phyloP scores from a whole-genome alignment of 2,329 filamentous ascomycete species.

The Diaporthe ilicicola region DNA sequence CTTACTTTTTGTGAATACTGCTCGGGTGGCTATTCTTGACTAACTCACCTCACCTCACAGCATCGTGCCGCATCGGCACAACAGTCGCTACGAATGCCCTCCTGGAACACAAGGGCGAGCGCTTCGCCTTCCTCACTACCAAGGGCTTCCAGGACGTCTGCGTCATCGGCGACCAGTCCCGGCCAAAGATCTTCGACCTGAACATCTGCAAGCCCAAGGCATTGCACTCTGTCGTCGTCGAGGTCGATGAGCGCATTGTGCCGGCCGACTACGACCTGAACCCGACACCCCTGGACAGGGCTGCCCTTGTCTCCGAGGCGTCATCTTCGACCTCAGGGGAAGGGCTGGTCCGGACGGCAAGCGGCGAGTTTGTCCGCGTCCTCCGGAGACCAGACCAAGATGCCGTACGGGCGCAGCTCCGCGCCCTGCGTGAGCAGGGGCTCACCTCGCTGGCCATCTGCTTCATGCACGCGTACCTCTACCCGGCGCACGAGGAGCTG shows the following conservation, averaged over 20 bases:
- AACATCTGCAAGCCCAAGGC: conserved; percentile 31
- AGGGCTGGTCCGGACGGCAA: conserved; percentile 27
- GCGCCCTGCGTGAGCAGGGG: conserved; percentile 44
- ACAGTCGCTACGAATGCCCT: conserved; percentile 33
- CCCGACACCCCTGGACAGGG: conserved; percentile 11
- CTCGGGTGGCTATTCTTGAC: too few species aligned
- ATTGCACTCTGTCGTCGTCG: conserved; percentile 32
- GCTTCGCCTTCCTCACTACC: conserved; percentile 33
- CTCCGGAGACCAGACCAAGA: conserved; percentile 22
- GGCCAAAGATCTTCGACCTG: conserved; percentile 43
- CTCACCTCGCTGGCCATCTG: conserved; percentile 63
- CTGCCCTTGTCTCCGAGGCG: neutral
- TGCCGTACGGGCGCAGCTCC: conserved; percentile 14
- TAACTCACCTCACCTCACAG: conserved; percentile 12
- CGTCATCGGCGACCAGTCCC: conserved; percentile 43
- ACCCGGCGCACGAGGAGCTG: conserved; percentile 62
- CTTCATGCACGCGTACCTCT: conserved; percentile 79
- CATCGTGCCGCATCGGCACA: conserved; percentile 29
- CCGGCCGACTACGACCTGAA: conserved; percentile 33
- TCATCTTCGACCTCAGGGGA: neutral
- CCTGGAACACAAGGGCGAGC: conserved; percentile 32
- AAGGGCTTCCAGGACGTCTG: conserved; percentile 41
- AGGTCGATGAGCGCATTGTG: conserved; percentile 33
- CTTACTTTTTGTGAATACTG: too few species aligned
- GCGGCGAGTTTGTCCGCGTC: conserved; percentile 29